These are phyloP conservation scores for Heliamphora pulchella DNA, from an alignment of 179 eudicot genomes.

Conservation along the genomic window DNA sequence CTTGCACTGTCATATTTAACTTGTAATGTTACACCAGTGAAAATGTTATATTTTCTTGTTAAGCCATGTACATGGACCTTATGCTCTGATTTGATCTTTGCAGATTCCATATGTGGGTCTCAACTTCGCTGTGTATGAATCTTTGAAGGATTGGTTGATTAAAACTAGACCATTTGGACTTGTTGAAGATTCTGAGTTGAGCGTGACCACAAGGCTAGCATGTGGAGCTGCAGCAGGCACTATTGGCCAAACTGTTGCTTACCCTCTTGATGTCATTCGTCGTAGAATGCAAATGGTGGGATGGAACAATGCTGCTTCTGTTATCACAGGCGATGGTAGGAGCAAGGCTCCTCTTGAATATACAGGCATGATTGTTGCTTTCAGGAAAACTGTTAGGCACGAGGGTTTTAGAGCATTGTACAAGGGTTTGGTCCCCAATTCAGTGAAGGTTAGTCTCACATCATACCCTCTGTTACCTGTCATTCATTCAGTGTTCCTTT, in stretches of 20 bases:
- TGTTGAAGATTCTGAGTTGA: constrained; percentile 57
- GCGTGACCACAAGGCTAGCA: constrained; percentile 78
- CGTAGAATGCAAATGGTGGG: constrained; percentile 98
- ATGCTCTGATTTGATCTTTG: constrained; percentile 15
- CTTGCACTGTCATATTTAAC: no score
- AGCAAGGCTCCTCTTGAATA: constrained; percentile 64
- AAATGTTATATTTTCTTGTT: background rate
- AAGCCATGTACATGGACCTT: background rate
- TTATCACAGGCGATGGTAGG: constrained; percentile 69
- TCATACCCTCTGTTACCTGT: background rate
- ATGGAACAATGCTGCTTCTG: constrained; percentile 72
- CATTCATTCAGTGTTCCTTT: background rate
- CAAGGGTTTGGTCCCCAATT: constrained; percentile 86
- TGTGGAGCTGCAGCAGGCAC: constrained; percentile 60
- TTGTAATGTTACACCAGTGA: no score
- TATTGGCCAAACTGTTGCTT: constrained; percentile 61
- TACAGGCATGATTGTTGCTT: constrained; percentile 81
- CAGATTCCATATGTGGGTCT: constrained; percentile 95
- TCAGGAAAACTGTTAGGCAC: constrained; percentile 70
- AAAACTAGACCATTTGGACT: constrained; percentile 63
- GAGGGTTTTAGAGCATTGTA: constrained; percentile 71
- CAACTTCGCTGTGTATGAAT: constrained; percentile 92
- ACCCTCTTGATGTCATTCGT: constrained; percentile 85
- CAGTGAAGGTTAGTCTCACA: constrained; percentile 64
- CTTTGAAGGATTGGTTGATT: constrained; percentile 71